Evolutionary conservation across 441 rosid species (phyloP).

Genomic region (Euphorbia schlechtendalii): DNA sequence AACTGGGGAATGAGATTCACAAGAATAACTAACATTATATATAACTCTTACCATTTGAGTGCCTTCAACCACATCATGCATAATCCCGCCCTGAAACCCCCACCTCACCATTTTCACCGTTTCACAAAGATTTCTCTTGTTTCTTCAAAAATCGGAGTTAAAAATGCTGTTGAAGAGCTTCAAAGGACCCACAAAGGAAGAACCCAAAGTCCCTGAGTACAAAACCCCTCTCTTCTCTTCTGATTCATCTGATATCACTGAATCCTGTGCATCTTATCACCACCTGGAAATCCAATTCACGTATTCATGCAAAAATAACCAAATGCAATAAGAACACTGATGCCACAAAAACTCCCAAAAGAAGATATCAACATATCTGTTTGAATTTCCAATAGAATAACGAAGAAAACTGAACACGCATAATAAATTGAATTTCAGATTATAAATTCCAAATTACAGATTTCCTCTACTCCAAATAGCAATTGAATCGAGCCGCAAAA

Average conservation of each 20-base stretch:
- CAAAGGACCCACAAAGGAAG: constrained; percentile 75
- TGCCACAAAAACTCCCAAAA: background rate
- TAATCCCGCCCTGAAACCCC: constrained; percentile 83
- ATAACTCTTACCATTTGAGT: constrained; percentile 63
- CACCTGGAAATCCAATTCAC: constrained; percentile 46
- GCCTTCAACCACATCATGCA: constrained; percentile 93
- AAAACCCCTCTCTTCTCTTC: constrained; percentile 57
- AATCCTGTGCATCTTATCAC: constrained; percentile 80
- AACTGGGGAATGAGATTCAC: background rate
- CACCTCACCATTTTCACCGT: constrained; percentile 59
- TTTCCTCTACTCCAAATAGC: too few species aligned
- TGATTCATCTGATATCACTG: constrained; percentile 34
- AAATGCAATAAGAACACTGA: background rate
- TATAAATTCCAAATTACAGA: too few species aligned
- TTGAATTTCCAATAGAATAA: background rate
- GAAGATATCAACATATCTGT: too few species aligned
- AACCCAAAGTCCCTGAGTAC: constrained; percentile 40
- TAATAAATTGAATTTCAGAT: too few species aligned
- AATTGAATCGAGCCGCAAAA: background rate
- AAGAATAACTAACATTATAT: constrained; percentile 15
- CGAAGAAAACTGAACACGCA: too few species aligned
- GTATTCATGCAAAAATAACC: constrained; percentile 11
- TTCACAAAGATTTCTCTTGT: constrained; percentile 47
- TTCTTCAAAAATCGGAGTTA: constrained; percentile 76
- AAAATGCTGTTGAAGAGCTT: constrained; percentile 89